phyloP scores from a whole-genome alignment of 169 alveolate genomes.

The Blepharisma undulans region DNA sequence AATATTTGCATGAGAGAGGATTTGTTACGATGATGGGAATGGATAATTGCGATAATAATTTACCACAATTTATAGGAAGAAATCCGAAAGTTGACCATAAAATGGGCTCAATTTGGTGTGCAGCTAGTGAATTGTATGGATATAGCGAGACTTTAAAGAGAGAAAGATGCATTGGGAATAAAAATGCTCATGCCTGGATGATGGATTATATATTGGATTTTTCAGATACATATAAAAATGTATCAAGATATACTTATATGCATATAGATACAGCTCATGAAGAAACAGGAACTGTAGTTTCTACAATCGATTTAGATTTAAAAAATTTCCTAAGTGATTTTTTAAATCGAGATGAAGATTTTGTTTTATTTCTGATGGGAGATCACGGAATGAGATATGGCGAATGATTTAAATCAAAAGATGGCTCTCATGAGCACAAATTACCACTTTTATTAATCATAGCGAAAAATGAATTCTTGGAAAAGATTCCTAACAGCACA shows the following conservation, averaged over 20 bases:
- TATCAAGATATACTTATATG: neutral
- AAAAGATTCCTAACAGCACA: neutral
- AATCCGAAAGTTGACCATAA: conserved; percentile 6
- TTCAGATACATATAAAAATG: conserved; percentile 18
- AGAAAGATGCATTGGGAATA: neutral
- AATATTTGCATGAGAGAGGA: neutral
- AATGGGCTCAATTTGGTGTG: conserved; percentile 2
- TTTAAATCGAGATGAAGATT: neutral
- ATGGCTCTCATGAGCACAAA: conserved; percentile 27
- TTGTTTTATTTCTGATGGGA: conserved; percentile 11
- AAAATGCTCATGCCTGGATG: conserved; percentile 25
- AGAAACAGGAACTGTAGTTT: conserved; percentile 22
- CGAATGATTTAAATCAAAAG: neutral
- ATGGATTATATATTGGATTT: conserved; percentile 2
- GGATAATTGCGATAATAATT: conserved; percentile 22
- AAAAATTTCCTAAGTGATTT: neutral
- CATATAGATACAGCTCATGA: conserved; percentile 35
- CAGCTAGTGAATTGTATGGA: neutral
- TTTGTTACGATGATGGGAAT: neutral
- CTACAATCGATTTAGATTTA: neutral
- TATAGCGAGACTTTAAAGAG: neutral
- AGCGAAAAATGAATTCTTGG: neutral
- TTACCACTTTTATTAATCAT: conserved; percentile 9
- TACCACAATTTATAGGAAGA: conserved; percentile 27
- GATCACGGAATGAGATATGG: conserved; percentile 49